Evolutionary conservation across 441 rosid species (phyloP).

Genomic region (Eruca vesicaria): DNA sequence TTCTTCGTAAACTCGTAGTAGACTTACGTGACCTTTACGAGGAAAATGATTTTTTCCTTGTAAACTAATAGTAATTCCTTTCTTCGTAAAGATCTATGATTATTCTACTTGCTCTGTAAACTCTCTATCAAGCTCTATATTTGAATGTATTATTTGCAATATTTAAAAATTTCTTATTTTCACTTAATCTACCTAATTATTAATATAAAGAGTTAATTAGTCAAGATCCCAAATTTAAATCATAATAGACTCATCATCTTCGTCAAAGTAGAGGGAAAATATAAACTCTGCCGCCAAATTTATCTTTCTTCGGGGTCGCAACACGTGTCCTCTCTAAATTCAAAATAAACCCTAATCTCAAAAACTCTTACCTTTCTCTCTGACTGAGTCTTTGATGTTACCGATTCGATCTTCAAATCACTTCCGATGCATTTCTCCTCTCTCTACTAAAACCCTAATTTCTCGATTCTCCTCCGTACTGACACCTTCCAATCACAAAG

Average conservation of each 20-base stretch:
- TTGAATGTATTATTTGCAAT: too few species aligned
- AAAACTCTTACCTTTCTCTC: neutral
- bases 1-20: too few species aligned
- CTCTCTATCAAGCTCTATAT: too few species aligned
- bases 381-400: conserved; percentile 25
- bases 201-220: neutral
- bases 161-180: too few species aligned
- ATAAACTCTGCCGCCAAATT: conserved; percentile 7
- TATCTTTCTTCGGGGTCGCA: neutral
- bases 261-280: too few species aligned
- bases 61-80: too few species aligned
- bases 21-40: too few species aligned
- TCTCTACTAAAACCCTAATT: conserved; percentile 6
- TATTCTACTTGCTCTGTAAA: too few species aligned
- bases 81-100: too few species aligned
- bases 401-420: conserved; percentile 38
- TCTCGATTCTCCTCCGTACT: conserved; percentile 7
- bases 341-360: conserved; percentile 22
- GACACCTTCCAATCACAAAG: conserved; percentile 4
- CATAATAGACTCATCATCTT: neutral
- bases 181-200: too few species aligned
- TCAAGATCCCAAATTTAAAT: neutral
- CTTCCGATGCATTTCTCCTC: conserved; percentile 16
- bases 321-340: neutral
- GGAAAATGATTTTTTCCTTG: too few species aligned